Conservation (phyloP, 2,329 filamentous ascomycete species). For the Colletotrichum sp. region DNA sequence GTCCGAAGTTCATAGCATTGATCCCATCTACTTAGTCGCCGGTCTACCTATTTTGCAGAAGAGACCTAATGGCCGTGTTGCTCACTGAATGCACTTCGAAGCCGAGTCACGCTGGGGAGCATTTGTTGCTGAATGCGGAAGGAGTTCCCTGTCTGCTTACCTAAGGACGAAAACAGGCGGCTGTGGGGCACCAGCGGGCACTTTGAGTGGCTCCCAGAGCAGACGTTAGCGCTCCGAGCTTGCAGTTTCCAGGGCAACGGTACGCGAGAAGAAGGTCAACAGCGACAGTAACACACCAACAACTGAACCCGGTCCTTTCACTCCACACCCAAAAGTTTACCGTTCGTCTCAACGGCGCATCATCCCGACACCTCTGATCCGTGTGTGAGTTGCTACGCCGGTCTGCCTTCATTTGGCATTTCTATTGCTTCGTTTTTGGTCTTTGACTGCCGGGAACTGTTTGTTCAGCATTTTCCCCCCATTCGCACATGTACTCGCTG, state of each 20-base stretch:
- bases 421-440: constrained; percentile 30
- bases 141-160: neutral
- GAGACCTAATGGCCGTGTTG: neutral
- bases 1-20: neutral
- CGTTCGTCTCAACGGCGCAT: constrained; percentile 13
- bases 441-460: constrained; percentile 7
- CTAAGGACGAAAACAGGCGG: neutral
- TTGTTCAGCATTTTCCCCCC: neutral
- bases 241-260: constrained; percentile 15
- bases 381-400: constrained; percentile 10
- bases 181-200: neutral
- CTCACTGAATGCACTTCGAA: neutral
- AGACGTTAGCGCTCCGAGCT: neutral
- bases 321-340: constrained; percentile 20
- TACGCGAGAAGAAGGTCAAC: constrained; percentile 20
- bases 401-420: constrained; percentile 22
- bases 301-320: constrained; percentile 6
- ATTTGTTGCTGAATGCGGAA: neutral
- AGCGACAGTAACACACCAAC: constrained; percentile 8
- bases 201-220: neutral
- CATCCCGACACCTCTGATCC: constrained; percentile 12
- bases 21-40: neutral
- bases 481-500: constrained; percentile 31
- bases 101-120: neutral
- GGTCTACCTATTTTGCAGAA: neutral